A percentile compares a stretch with the other conserved stretches of the same genome.
These are phyloP conservation scores for Haplosporangium sp. DNA, from an alignment of 371 early-diverging fungal species.

Conservation along the genomic window DNA sequence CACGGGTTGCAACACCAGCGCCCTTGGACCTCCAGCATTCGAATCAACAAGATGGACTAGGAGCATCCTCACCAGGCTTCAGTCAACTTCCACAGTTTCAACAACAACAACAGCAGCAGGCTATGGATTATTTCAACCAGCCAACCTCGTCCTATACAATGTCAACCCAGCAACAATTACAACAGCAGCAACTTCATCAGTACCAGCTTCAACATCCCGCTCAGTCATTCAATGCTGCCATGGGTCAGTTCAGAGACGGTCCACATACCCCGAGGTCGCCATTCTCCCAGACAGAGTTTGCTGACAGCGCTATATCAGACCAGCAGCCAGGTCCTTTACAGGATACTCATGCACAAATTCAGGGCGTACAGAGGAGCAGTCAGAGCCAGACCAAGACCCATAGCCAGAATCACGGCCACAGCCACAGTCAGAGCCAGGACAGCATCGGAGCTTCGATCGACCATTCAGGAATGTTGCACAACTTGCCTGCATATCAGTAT, in stretches of 20 bases:
- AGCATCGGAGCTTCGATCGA: slow-evolving; percentile 38
- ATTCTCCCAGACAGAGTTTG: slow-evolving; percentile 28
- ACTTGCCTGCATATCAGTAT: slow-evolving; percentile 20
- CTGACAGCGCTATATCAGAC: slow-evolving; percentile 18
- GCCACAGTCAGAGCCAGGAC: slow-evolving; percentile 47
- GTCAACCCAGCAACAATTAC: slow-evolving; percentile 24
- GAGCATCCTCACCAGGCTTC: slow-evolving; percentile 6
- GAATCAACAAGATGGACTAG: slow-evolving; percentile 12
- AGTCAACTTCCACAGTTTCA: slow-evolving; percentile 24
- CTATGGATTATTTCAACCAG: slow-evolving; percentile 40
- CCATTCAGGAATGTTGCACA: slow-evolving; percentile 22
- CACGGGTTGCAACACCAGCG: slow-evolving; percentile 49
- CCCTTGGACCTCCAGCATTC: slow-evolving; percentile 18
- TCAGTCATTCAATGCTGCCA: slow-evolving; percentile 7
- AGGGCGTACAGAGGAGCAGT: slow-evolving; percentile 18
- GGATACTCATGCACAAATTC: slow-evolving; percentile 18
- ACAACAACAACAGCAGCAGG: slow-evolving; percentile 14
- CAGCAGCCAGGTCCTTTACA: slow-evolving; percentile 7
- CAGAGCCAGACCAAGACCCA: slow-evolving; percentile 48
- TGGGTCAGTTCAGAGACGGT: slow-evolving; percentile 30
- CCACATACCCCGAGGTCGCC: slow-evolving; percentile 42
- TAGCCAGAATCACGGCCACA: slow-evolving; percentile 46
- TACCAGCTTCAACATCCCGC: slow-evolving; percentile 11
- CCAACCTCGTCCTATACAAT: slow-evolving; percentile 26
- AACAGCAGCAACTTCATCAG: slow-evolving; percentile 28